phyloP scores from a whole-genome alignment of 2,329 filamentous ascomycete genomes.

The Trichoderma aggressivum region DNA sequence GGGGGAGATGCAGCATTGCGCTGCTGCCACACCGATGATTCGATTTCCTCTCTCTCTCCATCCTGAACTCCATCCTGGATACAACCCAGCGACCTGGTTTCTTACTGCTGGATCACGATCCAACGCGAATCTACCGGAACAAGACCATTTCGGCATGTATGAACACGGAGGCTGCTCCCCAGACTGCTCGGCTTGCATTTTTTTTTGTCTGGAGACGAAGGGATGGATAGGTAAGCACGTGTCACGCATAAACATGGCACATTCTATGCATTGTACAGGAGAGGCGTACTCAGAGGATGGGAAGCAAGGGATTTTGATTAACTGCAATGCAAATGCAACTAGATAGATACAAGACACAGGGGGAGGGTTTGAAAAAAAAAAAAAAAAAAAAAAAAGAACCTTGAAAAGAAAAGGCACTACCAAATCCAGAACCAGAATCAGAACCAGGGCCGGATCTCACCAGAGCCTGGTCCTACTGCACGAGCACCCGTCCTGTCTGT shows the following conservation, averaged over 20 bases:
- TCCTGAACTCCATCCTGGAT: background rate
- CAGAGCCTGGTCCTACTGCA: background rate
- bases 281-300: background rate
- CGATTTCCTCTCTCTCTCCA: background rate
- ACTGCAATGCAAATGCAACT: slow-evolving; percentile 1
- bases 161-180: background rate
- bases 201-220: background rate
- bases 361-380: background rate
- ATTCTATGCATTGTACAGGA: background rate
- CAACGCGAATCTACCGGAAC: background rate
- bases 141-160: background rate
- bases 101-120: background rate
- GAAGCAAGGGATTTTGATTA: background rate
- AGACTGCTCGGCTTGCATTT: background rate
- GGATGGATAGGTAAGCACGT: background rate
- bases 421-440: background rate
- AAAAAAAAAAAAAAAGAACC: too few relatives aligned
- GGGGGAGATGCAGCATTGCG: background rate
- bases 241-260: background rate
- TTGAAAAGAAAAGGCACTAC: background rate
- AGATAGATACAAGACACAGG: background rate
- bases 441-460: background rate
- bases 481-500: background rate
- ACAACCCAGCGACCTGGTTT: background rate
- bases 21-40: background rate